Percentiles rank a stretch among this genome's conserved stretches.
phyloP scores from a whole-genome alignment of 1,139 yeast genomes.

The Kodamaea sp. region DNA sequence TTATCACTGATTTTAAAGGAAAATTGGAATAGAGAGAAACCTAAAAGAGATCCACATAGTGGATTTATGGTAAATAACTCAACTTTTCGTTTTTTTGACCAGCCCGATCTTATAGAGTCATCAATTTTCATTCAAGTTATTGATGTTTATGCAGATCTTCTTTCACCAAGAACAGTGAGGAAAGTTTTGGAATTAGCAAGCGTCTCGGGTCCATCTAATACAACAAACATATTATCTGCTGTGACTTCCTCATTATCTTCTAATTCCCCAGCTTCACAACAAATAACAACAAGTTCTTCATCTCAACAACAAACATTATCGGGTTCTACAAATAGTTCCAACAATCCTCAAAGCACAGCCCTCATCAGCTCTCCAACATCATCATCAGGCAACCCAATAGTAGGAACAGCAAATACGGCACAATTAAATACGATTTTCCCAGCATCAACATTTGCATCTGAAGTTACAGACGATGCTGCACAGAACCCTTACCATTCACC shows the following conservation, averaged over 20 bases:
- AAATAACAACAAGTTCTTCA: not conserved
- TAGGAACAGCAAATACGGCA: too few relatives aligned
- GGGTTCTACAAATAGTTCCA: not conserved
- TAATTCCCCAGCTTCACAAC: not conserved
- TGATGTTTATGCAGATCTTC: constrained; percentile 11
- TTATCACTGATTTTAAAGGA: constrained; percentile 28
- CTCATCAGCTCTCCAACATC: not conserved
- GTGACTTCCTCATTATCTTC: constrained; percentile 2
- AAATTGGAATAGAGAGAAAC: constrained; percentile 25
- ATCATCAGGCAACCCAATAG: too few relatives aligned
- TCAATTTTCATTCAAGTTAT: constrained; percentile 9
- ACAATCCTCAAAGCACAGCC: not conserved
- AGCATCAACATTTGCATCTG: too few relatives aligned
- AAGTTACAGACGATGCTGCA: constrained; percentile 1
- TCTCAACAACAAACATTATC: not conserved
- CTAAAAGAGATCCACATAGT: constrained; percentile 5
- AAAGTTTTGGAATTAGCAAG: constrained; percentile 14
- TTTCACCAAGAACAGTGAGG: constrained; percentile 14
- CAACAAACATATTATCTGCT: not conserved
- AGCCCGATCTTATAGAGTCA: constrained; percentile 10
- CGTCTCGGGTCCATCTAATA: constrained; percentile 1
- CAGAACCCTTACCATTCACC: not conserved
- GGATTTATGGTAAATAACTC: constrained; percentile 13
- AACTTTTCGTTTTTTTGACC: constrained; percentile 14
- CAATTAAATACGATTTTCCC: too few relatives aligned